These are phyloP conservation scores for Lumnitzera littorea DNA, from an alignment of 345 rosid genomes.

Conservation along the genomic window DNA sequence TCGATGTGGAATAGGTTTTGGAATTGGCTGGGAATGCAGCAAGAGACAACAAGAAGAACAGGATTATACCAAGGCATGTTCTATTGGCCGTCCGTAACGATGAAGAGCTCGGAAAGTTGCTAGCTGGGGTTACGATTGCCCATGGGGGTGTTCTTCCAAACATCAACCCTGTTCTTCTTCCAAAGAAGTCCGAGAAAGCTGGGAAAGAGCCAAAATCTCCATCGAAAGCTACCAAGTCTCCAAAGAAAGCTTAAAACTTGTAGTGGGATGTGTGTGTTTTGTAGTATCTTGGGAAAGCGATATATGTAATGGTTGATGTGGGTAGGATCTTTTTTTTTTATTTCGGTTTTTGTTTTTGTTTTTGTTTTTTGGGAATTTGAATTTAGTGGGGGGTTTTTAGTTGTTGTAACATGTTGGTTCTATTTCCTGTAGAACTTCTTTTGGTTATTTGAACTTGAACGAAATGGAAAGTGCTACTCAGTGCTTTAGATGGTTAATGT, in stretches of 20 bases:
- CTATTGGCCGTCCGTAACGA: constrained; percentile 66
- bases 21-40: constrained; percentile 77
- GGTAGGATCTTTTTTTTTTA: no score
- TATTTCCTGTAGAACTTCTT: constrained; percentile 2
- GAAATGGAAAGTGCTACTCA: background rate
- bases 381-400: constrained; percentile 2
- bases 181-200: constrained; percentile 44
- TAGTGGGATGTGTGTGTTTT: constrained; percentile 1
- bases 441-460: constrained; percentile 1
- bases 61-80: constrained; percentile 61
- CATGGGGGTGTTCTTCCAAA: constrained; percentile 74
- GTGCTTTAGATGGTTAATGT: no score
- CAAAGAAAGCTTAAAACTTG: constrained; percentile 39
- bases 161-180: constrained; percentile 65
- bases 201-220: constrained; percentile 56
- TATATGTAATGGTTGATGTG: no score
- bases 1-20: constrained; percentile 30
- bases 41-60: constrained; percentile 67
- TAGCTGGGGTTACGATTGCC: constrained; percentile 67
- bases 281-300: no score
- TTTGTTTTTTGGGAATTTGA: background rate
- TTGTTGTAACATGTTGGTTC: background rate
- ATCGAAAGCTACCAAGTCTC: constrained; percentile 60
- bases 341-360: no score
- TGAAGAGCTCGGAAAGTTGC: constrained; percentile 60